Base-by-base conservation (phyloP, 495 filamentous ascomycete genomes). In the Aspergillus leporis region DNA sequence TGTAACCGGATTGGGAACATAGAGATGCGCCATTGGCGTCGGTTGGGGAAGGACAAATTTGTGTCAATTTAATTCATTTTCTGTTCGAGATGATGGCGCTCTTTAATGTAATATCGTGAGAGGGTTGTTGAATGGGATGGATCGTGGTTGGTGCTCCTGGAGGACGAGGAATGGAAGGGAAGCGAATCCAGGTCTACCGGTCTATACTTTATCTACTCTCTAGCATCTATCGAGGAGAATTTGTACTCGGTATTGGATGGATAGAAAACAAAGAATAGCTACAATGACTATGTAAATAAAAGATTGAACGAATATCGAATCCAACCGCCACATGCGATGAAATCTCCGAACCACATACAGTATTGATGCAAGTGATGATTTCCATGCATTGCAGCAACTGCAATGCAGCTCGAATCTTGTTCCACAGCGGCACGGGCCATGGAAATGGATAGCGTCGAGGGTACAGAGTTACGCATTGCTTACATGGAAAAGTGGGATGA, bases 351-450 rank as follows among this genome's bases (percentile, higher is more conserved):
- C 6, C 4, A 43, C n/a, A 9, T 19, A 48, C 5, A 25, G 41
- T 16, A 52, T 38, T 23, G 7, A 43, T 52, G 32, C 53, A 28
- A 32, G 56, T 8, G 12, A 25, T 6, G 34, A 48, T 54, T 54
- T 31, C 48, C 52, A 53, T 57, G 61, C 61, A 62, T 59, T 56
- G 60, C 58, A 58, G 56, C 41, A 3, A 28, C 51, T 55, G 57
- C 61, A 54, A 59, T 55, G 59, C 55, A 47, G 31, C 50, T 38
- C 3, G 12, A 52, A 43, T 25, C 51, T 31, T 4, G 41, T 55
- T 46, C 53, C 62, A 65, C 61, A 49, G 53, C 52, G 40, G 63
- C 56, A 66, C 63, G 60, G 56, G 38, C 50, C 57, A 41, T 30
- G 12, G 23, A 55, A n/a, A 14, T 18, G 16, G 41, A 45, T 9